phyloP scores from a whole-genome alignment of 257 asterid genomes.

The Ligustrum vulgare region DNA sequence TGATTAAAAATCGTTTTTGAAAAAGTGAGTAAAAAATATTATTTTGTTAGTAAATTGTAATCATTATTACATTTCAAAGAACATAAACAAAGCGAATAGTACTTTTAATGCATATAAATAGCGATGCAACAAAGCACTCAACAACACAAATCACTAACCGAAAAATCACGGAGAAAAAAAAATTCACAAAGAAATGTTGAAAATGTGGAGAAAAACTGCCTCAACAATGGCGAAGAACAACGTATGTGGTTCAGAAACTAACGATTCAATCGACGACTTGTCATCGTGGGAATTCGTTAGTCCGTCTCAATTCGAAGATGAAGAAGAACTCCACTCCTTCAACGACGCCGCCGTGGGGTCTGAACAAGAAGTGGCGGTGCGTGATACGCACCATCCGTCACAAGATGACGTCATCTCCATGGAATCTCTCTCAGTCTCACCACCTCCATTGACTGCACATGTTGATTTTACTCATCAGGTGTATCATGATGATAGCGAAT shows the following conservation, averaged over 20 bases:
- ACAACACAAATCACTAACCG: not conserved
- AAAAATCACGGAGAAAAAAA: not conserved
- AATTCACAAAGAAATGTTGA: constrained; percentile 29
- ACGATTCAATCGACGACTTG: constrained; percentile 26
- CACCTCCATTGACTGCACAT: constrained; percentile 23
- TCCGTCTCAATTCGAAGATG: constrained; percentile 60
- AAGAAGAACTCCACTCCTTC: constrained; percentile 42
- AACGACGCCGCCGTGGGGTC: constrained; percentile 21
- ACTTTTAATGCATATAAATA: not conserved
- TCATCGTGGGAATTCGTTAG: constrained; percentile 76
- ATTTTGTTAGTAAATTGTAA: too few relatives aligned
- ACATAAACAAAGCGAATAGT: too few relatives aligned
- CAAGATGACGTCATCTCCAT: constrained; percentile 22
- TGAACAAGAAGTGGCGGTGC: constrained; percentile 16
- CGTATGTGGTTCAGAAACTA: constrained; percentile 27
- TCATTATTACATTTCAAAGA: too few relatives aligned
- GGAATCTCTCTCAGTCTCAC: constrained; percentile 32
- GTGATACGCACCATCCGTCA: not conserved
- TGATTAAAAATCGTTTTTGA: too few relatives aligned
- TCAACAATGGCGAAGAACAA: constrained; percentile 31
- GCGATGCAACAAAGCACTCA: not conserved
- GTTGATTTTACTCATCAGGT: constrained; percentile 11
- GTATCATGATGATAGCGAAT: constrained; percentile 10
- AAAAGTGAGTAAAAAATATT: too few relatives aligned
- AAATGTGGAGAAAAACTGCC: constrained; percentile 37